A percentile compares a stretch with the other conserved stretches of the same genome.
Conservation (phyloP, 805 yeast genomes). For the Yamadazyma akitaensis region DNA sequence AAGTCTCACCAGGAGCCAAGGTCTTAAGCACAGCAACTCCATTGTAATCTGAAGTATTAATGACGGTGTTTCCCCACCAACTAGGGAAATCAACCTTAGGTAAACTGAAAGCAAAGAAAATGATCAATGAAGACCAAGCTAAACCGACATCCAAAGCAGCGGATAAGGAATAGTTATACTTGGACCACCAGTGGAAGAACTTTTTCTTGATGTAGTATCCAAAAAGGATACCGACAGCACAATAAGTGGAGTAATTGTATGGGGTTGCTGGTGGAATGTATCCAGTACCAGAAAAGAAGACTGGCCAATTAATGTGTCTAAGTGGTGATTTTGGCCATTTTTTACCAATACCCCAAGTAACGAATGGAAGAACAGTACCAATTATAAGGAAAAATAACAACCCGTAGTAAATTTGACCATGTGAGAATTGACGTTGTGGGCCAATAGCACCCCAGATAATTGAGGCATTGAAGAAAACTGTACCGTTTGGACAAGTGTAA, state of each 20-base stretch:
- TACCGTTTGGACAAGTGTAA: constrained; percentile 43
- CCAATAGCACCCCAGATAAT: constrained; percentile 42
- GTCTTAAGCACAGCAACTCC: constrained; percentile 21
- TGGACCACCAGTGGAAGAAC: constrained; percentile 37
- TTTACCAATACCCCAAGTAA: constrained; percentile 37
- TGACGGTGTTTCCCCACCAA: constrained; percentile 70
- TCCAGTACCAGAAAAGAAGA: constrained; percentile 48
- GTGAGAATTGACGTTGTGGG: constrained; percentile 17
- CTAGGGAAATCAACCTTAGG: constrained; percentile 17
- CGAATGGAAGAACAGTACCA: constrained; percentile 35
- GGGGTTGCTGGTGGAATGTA: constrained; percentile 74
- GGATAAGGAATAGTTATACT: constrained; percentile 44
- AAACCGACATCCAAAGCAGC: constrained; percentile 46
- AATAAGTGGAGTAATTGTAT: constrained; percentile 58
- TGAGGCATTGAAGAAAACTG: constrained; percentile 41
- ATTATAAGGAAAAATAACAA: constrained; percentile 38
- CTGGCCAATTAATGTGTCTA: constrained; percentile 17
- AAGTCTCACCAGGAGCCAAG: constrained; percentile 39
- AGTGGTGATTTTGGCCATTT: constrained; percentile 36
- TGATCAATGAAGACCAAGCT: constrained; percentile 38
- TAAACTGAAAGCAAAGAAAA: constrained; percentile 29
- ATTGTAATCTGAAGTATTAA: constrained; percentile 35
- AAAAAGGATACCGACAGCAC: constrained; percentile 30
- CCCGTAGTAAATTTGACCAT: constrained; percentile 21
- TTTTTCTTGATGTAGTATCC: constrained; percentile 38